A percentile compares a stretch with the other conserved stretches of the same genome.
Conservation (phyloP, 164 flowering plant genomes). For the Tetracentron sinense region DNA sequence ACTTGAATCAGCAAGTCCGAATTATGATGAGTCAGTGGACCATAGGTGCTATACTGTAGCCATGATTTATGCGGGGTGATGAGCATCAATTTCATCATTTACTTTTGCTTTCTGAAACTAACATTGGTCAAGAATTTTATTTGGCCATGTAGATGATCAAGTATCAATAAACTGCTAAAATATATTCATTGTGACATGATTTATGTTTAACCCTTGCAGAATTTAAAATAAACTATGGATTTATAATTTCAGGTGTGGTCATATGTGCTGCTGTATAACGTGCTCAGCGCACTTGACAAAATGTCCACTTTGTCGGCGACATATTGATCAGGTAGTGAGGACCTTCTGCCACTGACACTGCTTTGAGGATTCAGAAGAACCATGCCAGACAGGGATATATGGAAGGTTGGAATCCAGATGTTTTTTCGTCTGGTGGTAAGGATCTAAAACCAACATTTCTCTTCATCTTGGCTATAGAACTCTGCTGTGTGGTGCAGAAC, state of each 20-base stretch:
- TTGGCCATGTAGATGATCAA: too few relatives aligned
- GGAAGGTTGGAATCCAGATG: background rate
- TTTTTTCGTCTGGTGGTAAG: background rate
- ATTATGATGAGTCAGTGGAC: too few relatives aligned
- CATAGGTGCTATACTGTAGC: too few relatives aligned
- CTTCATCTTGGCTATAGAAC: background rate
- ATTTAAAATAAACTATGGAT: too few relatives aligned
- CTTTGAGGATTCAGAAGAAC: background rate
- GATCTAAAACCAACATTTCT: constrained; percentile 3
- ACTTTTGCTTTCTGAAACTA: too few relatives aligned
- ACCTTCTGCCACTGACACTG: constrained; percentile 67
- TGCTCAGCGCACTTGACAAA: constrained; percentile 78
- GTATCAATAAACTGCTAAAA: too few relatives aligned
- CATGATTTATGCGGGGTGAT: too few relatives aligned
- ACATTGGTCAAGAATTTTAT: too few relatives aligned
- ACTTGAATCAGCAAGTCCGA: too few relatives aligned
- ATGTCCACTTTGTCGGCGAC: constrained; percentile 88
- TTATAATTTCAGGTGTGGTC: constrained; percentile 76
- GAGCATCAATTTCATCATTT: too few relatives aligned
- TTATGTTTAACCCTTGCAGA: too few relatives aligned
- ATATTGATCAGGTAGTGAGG: constrained; percentile 72
- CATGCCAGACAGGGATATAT: background rate
- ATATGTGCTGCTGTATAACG: constrained; percentile 85
- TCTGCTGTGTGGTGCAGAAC: background rate
- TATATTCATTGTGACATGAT: too few relatives aligned